These are phyloP conservation scores for Trypanosoma scelopori DNA, from an alignment of 208 protist species.

Conservation along the genomic window DNA sequence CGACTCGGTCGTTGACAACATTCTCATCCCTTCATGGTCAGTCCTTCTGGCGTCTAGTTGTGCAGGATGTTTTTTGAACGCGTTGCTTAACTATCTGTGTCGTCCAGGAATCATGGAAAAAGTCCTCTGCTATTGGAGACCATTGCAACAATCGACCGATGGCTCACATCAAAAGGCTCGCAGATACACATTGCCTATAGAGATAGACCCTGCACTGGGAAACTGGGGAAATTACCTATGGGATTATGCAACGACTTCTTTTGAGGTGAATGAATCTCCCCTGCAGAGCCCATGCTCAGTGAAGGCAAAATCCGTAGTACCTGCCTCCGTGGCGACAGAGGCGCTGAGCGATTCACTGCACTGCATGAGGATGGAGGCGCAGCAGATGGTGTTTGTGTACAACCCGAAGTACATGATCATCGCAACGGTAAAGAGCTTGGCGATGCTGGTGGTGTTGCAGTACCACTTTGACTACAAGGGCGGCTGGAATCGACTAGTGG, in stretches of 20 bases:
- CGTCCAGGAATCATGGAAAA: neutral
- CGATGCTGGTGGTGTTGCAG: conserved; percentile 61
- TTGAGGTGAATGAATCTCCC: neutral
- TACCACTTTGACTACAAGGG: conserved; percentile 53
- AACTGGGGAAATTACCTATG: neutral
- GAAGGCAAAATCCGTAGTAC: too few species aligned
- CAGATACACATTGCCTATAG: conserved; percentile 4
- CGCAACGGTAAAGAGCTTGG: conserved; percentile 45
- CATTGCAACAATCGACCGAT: neutral
- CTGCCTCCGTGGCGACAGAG: conserved; percentile 38
- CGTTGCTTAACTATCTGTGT: neutral
- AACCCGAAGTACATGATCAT: conserved; percentile 58
- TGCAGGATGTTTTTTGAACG: conserved; percentile 3
- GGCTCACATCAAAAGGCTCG: neutral
- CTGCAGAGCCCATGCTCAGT: too few species aligned
- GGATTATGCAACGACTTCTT: too few species aligned
- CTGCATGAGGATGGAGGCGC: conserved; percentile 39
- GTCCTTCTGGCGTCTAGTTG: conserved; percentile 13
- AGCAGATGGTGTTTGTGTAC: conserved; percentile 49
- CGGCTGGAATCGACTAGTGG: conserved; percentile 53
- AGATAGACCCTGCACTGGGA: conserved; percentile 6
- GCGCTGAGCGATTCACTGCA: conserved; percentile 40
- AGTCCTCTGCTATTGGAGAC: neutral
- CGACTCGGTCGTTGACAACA: neutral
- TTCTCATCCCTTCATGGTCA: conserved; percentile 13